Conservation (phyloP, 2,329 filamentous ascomycete genomes). For the Scorias spongiosa region DNA sequence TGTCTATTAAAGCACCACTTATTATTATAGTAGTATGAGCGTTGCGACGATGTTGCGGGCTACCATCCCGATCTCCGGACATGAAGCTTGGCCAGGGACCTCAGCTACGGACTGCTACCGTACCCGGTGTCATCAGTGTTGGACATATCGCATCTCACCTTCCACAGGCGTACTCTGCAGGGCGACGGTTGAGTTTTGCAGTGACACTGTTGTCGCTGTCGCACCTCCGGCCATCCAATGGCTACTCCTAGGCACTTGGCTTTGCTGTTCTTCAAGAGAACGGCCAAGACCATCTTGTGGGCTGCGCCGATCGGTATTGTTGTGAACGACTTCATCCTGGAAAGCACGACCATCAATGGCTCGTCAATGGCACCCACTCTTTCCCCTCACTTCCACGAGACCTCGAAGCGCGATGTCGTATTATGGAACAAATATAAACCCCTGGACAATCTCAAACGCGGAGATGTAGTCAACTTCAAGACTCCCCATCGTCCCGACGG, state of each 20-base stretch:
- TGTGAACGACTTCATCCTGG: background rate
- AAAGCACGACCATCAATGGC: conserved; percentile 19
- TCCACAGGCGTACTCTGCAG: too few species aligned
- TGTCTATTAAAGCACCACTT: too few species aligned
- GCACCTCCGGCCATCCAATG: too few species aligned
- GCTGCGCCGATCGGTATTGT: background rate
- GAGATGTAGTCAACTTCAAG: conserved; percentile 31
- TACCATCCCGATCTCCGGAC: too few species aligned
- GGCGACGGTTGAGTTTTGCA: too few species aligned
- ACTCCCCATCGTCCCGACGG: conserved; percentile 52
- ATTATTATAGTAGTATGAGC: too few species aligned
- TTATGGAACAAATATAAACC: conserved; percentile 20
- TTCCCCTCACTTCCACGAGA: conserved; percentile 25
- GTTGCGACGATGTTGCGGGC: too few species aligned
- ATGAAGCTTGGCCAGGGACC: too few species aligned
- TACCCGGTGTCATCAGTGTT: too few species aligned
- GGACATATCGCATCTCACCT: too few species aligned
- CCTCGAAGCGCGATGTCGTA: conserved; percentile 24
- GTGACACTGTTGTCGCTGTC: too few species aligned
- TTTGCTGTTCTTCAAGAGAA: background rate
- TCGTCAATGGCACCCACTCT: conserved; percentile 32
- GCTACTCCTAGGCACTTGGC: background rate
- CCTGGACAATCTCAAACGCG: conserved; percentile 20
- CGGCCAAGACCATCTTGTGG: background rate
- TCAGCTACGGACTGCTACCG: too few species aligned